Base-by-base conservation (phyloP, 2,329 filamentous ascomycete genomes). In the Penicillium fuscoglaucum region DNA sequence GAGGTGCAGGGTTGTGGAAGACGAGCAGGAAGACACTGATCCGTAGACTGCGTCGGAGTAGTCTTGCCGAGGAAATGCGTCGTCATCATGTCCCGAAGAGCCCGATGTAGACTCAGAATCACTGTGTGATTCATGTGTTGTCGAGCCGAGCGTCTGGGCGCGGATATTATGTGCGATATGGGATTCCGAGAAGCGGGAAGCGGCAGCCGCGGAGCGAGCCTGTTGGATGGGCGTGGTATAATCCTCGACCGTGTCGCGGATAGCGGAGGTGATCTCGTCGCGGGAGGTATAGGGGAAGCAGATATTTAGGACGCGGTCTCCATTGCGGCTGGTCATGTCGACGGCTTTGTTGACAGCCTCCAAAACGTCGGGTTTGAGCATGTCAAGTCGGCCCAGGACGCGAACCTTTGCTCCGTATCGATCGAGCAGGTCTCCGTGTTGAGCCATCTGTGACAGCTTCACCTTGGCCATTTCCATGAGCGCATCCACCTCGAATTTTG, bases 391-490 rank as follows among this genome's bases (percentile, higher is more conserved):
- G 26, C 95, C 95, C 28, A 98, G 79, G 19, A 99, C 86, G 52
- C 91, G 87, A 53, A 99, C 87, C 55, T 88, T 85, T 29, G 93
- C 95, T 35, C 93, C 95, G 70, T 98, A 99, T 62, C 90, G 88
- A 69, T 98, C 92, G 39, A 99, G 83, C 28, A 99, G 82, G 70
- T 96, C 93, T 31, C 95, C 95, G 69, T 99, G 95, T 70, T 96
- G 91, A 28, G 90, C 88, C 67, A 99, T 82, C 75, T 99, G 95
- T 60, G 90, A 87, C 28, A 99, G 83, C 79, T 98, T 98, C 69
- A 95, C 87, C 80, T 96, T 97, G 60, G 93, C 93, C 83, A 99
- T 91, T 72, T 96, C 90, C 95, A 99, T 99, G 62, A 99, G 80
- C 31, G 91, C 93, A 72, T 97, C 92, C 9, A 99, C 95, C 75